Evolutionary conservation across 2,329 filamentous ascomycete species (phyloP).

Genomic region (Venturia carpophila): DNA sequence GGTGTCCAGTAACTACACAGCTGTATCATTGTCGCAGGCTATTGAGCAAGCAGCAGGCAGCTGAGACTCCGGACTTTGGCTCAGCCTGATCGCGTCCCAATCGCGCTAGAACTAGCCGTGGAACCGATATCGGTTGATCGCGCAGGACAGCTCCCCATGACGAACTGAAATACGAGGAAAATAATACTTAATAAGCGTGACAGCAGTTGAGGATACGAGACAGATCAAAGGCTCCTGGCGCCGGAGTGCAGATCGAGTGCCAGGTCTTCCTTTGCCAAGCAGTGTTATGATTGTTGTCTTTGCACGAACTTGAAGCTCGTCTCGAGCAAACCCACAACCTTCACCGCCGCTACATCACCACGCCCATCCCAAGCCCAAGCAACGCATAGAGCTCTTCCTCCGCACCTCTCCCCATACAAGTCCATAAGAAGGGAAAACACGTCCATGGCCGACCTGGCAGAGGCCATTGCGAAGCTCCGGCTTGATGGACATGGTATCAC

Average conservation of each 20-base stretch:
- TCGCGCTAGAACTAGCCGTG: neutral
- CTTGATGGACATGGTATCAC: neutral
- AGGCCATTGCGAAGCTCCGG: slow-evolving; percentile 6
- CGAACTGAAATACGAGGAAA: neutral
- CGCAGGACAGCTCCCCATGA: neutral
- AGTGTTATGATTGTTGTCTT: neutral
- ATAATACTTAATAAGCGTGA: neutral
- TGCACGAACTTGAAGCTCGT: neutral
- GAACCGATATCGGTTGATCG: neutral
- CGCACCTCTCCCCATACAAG: neutral
- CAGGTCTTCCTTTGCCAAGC: neutral
- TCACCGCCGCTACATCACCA: neutral
- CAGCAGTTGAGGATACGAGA: neutral
- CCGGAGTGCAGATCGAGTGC: neutral
- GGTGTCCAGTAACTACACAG: too few species aligned
- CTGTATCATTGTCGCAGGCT: too few species aligned
- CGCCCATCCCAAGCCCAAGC: neutral
- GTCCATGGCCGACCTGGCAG: slow-evolving; percentile 6
- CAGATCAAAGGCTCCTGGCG: too few species aligned
- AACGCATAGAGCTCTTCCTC: neutral
- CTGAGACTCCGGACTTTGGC: too few species aligned
- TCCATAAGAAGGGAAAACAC: neutral
- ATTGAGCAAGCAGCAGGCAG: too few species aligned
- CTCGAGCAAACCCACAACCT: neutral
- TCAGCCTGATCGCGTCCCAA: neutral